Base-by-base conservation (phyloP, 2,329 filamentous ascomycete species). In the Aspergillus brunneoviolaceus region DNA sequence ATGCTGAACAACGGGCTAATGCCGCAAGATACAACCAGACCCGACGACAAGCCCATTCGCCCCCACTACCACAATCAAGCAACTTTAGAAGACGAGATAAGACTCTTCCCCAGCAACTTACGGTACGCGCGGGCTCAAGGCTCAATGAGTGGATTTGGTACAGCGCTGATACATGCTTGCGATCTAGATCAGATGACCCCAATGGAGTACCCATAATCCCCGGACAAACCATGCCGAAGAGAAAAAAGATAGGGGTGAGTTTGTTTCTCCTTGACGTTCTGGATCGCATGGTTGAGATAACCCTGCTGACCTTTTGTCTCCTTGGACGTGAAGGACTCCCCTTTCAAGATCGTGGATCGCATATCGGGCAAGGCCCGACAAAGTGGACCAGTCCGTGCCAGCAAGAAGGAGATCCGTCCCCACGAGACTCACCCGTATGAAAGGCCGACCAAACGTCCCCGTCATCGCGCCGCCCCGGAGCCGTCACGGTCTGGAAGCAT, bases 351-450 rank as follows among this genome's bases (percentile, higher is more conserved):
- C 6, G 39, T 63, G 2, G 63, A 76, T 51, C 66, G 58, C 27
- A 60, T 76, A 39, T 67, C 69, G 14, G 50, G 51, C 2, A 68
- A 69, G 49, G 53, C 64, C 16, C 69, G 70, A 54, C 65, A 71
- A 27, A 76, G 73, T 57, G 73, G 72, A 6, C 70, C 74, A n/a
- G 68, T 74, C 45, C 71, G 69, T 45, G 70, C 69, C 10, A 64
- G 60, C 35, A 67, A 69, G 25, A 67, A 63, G 58, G 11, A 56
- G 51, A 42, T 16, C 27, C 52, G n/a, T 12, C 42, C 45, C 47
- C 42, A 49, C 19, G 55, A 19, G 9, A 67, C 42, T 6, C 55
- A 60, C 45, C 25, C 29, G n/a, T 25, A 5, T 14, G 23, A 21
- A 49, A 47, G 42, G 39, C 42, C 53, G n/a, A 33, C 16, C 4